Evolutionary conservation across 108 stramenopile species (phyloP).

Genomic region (Nannochloropsis granulata): DNA sequence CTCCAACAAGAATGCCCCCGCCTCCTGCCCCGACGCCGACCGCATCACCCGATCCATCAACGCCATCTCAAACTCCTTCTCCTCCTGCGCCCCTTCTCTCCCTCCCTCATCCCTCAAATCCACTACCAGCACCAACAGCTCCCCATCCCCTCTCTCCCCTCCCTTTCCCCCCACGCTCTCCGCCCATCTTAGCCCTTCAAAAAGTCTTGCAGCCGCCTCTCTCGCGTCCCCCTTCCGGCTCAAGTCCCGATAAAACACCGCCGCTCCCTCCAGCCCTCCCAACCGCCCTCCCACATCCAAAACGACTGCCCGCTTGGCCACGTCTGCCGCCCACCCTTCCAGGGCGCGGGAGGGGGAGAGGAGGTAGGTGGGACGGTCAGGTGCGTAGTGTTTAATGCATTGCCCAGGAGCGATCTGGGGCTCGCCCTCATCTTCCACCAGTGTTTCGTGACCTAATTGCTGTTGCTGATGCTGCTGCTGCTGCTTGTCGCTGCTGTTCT

Average conservation of each 20-base stretch:
- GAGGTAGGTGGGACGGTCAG: constrained; percentile 67
- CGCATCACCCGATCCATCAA: not conserved
- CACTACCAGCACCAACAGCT: not conserved
- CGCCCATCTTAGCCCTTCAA: constrained; percentile 17
- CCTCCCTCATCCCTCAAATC: not conserved
- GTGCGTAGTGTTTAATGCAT: constrained; percentile 83
- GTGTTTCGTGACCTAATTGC: not conserved
- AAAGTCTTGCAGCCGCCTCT: constrained; percentile 17
- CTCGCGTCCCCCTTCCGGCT: not conserved
- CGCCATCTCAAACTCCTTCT: not conserved
- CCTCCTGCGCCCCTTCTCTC: not conserved
- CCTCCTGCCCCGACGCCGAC: not conserved
- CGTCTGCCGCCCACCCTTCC: not conserved
- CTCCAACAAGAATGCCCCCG: not conserved
- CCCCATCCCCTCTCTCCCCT: not conserved
- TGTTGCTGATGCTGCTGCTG: not conserved
- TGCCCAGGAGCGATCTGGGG: constrained; percentile 76
- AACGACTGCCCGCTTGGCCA: constrained; percentile 30
- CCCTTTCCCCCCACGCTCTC: not conserved
- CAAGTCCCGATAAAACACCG: constrained; percentile 7
- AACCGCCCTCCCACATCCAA: constrained; percentile 65
- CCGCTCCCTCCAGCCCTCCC: constrained; percentile 36
- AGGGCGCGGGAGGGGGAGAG: not conserved
- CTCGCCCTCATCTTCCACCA: constrained; percentile 30
- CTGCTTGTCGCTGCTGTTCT: not conserved